These are phyloP conservation scores for Aspergillus bertholletiae DNA, from an alignment of 495 filamentous ascomycete genomes.

Conservation along the genomic window DNA sequence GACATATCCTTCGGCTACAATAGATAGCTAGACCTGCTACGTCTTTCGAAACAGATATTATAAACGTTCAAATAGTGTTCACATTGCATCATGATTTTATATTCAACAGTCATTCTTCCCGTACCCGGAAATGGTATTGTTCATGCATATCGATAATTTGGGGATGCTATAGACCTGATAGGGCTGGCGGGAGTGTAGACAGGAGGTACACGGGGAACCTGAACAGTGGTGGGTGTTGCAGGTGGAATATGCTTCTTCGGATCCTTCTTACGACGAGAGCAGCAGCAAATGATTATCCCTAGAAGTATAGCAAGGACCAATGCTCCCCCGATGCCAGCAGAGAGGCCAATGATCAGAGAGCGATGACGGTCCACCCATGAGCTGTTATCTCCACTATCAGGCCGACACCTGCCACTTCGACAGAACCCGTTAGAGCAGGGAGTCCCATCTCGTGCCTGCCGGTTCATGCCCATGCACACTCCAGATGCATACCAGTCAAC, in stretches of 20 bases:
- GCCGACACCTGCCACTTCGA: constrained; percentile 58
- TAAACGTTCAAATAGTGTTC: no score
- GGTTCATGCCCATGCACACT: constrained; percentile 68
- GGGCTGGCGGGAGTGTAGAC: no score
- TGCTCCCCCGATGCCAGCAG: constrained; percentile 57
- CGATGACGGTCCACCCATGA: constrained; percentile 63
- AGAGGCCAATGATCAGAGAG: constrained; percentile 64
- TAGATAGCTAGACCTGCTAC: no score
- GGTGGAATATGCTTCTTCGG: background rate
- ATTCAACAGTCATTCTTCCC: no score
- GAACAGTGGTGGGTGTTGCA: background rate
- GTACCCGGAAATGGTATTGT: no score
- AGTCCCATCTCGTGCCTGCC: constrained; percentile 85
- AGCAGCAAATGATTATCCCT: constrained; percentile 49
- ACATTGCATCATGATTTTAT: no score
- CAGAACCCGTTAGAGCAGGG: constrained; percentile 72
- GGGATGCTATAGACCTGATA: no score
- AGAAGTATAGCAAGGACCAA: constrained; percentile 53
- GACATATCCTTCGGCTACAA: background rate
- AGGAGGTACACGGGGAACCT: background rate
- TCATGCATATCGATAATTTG: background rate
- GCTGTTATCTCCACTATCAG: constrained; percentile 38
- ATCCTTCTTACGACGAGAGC: constrained; percentile 13
- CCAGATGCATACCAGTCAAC: constrained; percentile 45
- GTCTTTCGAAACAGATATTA: no score